Evolutionary conservation across 75 land plant genomes (phyloP).

Genomic region (Chamaecyparis obtusa): DNA sequence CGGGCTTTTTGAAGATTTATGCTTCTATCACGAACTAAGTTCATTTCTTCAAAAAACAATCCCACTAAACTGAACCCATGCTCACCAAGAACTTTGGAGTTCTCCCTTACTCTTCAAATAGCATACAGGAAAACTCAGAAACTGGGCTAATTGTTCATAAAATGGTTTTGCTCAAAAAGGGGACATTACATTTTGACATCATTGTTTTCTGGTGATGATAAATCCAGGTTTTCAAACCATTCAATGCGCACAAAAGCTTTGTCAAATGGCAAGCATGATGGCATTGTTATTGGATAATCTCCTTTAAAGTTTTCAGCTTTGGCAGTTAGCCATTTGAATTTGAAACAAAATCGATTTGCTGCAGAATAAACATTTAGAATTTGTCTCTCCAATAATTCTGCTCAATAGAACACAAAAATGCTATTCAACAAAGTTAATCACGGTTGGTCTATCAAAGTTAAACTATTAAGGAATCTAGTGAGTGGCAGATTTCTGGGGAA

Average conservation of each 20-base stretch:
- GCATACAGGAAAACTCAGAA: too few relatives aligned
- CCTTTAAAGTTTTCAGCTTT: neutral
- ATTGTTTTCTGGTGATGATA: neutral
- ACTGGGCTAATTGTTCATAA: too few relatives aligned
- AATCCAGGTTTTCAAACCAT: neutral
- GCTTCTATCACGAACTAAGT: too few relatives aligned
- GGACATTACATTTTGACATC: neutral
- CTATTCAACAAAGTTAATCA: neutral
- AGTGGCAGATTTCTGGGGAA: neutral
- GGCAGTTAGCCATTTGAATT: neutral
- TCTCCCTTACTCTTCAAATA: too few relatives aligned
- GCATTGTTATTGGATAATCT: neutral
- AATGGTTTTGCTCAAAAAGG: too few relatives aligned
- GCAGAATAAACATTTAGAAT: neutral
- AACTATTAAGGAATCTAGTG: neutral
- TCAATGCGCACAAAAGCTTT: neutral
- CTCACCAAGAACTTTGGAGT: too few relatives aligned
- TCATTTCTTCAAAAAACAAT: too few relatives aligned
- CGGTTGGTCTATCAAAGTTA: neutral
- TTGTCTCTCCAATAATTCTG: neutral
- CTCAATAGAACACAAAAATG: neutral
- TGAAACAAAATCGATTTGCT: neutral
- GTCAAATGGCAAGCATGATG: neutral
- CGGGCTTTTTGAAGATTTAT: too few relatives aligned
- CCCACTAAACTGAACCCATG: too few relatives aligned